Percentiles rank a stretch among this genome's conserved stretches.
Conservation (phyloP, 768 basidiomycete species). For the Leccinum ochraceum region DNA sequence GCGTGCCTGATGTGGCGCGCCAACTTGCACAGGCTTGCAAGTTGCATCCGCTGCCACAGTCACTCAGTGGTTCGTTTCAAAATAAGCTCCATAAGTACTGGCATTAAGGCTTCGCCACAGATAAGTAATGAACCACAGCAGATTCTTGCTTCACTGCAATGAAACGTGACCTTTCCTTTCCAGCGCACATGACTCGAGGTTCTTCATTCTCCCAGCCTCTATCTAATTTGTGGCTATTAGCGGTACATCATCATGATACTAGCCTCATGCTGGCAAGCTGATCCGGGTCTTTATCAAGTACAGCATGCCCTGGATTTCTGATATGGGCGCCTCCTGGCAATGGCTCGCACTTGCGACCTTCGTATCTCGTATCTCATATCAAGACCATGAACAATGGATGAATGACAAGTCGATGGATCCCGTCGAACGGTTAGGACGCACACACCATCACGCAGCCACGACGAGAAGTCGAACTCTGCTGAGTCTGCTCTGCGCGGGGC, state of each 20-base stretch:
- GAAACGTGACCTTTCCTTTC: neutral
- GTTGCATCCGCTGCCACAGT: neutral
- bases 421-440: neutral
- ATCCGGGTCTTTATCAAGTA: neutral
- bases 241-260: neutral
- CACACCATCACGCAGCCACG: neutral
- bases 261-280: constrained; percentile 2
- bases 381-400: neutral
- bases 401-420: constrained; percentile 4
- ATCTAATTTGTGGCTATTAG: constrained; percentile 3
- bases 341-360: neutral
- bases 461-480: neutral
- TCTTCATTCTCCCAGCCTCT: neutral
- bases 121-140: constrained; percentile 3
- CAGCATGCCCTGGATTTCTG: constrained; percentile 15
- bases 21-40: neutral
- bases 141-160: constrained; percentile 6
- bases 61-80: constrained; percentile 20
- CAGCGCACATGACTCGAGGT: constrained; percentile 2
- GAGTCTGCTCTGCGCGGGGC: constrained; percentile 7
- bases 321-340: constrained; percentile 1
- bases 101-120: constrained; percentile 14
- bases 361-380: constrained; percentile 5
- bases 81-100: neutral
- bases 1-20: constrained; percentile 17